These are phyloP conservation scores for Stemphylium beticola DNA, from an alignment of 2,329 filamentous ascomycete species.

Conservation along the genomic window DNA sequence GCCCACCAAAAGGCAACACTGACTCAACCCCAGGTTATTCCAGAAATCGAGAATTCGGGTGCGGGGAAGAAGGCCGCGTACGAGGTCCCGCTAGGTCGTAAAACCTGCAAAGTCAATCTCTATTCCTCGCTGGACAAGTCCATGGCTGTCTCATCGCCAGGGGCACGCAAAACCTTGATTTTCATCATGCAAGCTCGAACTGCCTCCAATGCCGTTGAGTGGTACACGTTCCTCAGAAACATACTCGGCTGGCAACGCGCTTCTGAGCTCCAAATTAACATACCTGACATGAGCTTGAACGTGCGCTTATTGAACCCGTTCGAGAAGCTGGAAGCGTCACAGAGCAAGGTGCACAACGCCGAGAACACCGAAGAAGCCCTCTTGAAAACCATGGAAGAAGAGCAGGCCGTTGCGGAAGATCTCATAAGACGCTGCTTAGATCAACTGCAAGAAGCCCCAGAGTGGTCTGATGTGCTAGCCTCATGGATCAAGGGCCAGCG, in stretches of 20 bases:
- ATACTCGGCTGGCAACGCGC: conserved; percentile 65
- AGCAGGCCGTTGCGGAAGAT: conserved; percentile 61
- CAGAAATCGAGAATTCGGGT: conserved; percentile 60
- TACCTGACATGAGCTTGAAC: conserved; percentile 67
- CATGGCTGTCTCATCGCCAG: conserved; percentile 66
- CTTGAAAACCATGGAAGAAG: conserved; percentile 54
- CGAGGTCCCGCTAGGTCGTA: conserved; percentile 63
- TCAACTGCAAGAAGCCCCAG: conserved; percentile 61
- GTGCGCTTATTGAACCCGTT: conserved; percentile 67
- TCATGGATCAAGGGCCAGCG: conserved; percentile 64
- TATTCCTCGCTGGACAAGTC: conserved; percentile 73
- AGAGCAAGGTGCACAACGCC: conserved; percentile 50
- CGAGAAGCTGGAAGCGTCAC: conserved; percentile 55
- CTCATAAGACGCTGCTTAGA: conserved; percentile 65
- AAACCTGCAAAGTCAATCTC: conserved; percentile 64
- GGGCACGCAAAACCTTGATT: conserved; percentile 62
- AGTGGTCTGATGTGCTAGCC: conserved; percentile 66
- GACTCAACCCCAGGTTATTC: conserved; percentile 56
- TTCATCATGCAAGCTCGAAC: conserved; percentile 67
- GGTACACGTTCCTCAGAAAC: conserved; percentile 70
- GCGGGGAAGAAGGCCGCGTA: conserved; percentile 62
- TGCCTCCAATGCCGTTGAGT: conserved; percentile 67
- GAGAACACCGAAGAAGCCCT: conserved; percentile 57
- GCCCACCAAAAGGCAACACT: conserved; percentile 10
- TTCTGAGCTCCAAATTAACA: conserved; percentile 63